Evolutionary conservation across 345 rosid genomes (phyloP).

Genomic region (Fremontodendron californicum): DNA sequence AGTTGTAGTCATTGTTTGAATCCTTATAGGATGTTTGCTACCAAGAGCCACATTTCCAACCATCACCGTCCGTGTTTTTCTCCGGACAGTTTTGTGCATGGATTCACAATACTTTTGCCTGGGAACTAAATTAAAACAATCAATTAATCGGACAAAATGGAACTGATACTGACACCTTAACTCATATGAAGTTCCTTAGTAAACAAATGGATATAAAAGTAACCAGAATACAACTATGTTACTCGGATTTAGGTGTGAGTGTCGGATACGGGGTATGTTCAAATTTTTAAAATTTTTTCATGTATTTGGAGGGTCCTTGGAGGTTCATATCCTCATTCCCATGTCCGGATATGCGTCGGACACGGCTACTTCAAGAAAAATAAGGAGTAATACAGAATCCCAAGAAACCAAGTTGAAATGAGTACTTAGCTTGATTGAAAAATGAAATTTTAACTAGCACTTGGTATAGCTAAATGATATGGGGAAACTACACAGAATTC

Average conservation of each 20-base stretch:
- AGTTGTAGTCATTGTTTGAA: constrained; percentile 91
- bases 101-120: constrained; percentile 93
- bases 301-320: too few relatives aligned
- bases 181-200: background rate
- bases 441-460: background rate
- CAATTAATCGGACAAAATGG: constrained; percentile 10
- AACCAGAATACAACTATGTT: background rate
- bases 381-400: too few relatives aligned
- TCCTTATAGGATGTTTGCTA: constrained; percentile 84
- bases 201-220: background rate
- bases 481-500: background rate
- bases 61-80: constrained; percentile 88
- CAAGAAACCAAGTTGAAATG: background rate
- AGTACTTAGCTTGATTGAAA: background rate
- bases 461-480: background rate
- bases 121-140: constrained; percentile 55
- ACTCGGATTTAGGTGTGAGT: too few relatives aligned
- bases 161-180: background rate
- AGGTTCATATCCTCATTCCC: too few relatives aligned
- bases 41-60: constrained; percentile 93
- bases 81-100: constrained; percentile 72
- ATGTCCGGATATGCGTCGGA: too few relatives aligned
- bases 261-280: too few relatives aligned
- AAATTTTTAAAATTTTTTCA: too few relatives aligned
- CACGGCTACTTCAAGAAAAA: too few relatives aligned